These are phyloP conservation scores for Tricladium varicosporioides DNA, from an alignment of 2,329 filamentous ascomycete genomes.

Conservation along the genomic window DNA sequence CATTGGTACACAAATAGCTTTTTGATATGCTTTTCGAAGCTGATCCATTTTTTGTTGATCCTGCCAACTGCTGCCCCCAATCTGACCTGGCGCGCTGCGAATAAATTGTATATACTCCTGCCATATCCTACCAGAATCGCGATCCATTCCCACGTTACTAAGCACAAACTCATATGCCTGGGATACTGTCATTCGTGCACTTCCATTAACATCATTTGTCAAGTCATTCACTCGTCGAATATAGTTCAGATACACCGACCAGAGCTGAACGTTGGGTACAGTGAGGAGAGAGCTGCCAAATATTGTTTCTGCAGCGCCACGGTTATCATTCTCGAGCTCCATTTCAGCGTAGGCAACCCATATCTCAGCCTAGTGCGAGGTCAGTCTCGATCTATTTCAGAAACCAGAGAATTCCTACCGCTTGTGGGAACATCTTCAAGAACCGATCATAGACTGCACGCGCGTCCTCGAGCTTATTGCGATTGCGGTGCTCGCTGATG, in stretches of 20 bases:
- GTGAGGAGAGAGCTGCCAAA: constrained; percentile 77
- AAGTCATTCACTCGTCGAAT: constrained; percentile 89
- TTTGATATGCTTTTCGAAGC: constrained; percentile 87
- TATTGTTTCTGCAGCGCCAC: constrained; percentile 75
- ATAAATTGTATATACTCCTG: constrained; percentile 93
- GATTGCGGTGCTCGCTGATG: constrained; percentile 79
- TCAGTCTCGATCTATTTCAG: constrained; percentile 34
- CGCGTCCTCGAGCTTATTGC: constrained; percentile 78
- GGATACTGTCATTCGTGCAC: constrained; percentile 75
- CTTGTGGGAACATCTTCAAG: constrained; percentile 81
- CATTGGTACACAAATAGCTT: constrained; percentile 83
- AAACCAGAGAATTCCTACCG: constrained; percentile 60
- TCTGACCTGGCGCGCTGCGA: constrained; percentile 78
- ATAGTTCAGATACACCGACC: constrained; percentile 93
- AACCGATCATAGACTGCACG: constrained; percentile 83
- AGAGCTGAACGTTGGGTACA: constrained; percentile 81
- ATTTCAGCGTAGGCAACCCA: constrained; percentile 89
- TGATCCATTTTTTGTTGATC: constrained; percentile 98
- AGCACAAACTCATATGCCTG: constrained; percentile 93
- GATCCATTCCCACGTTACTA: constrained; percentile 84
- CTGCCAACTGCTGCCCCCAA: constrained; percentile 88
- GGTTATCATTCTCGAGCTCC: constrained; percentile 84
- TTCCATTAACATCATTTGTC: constrained; percentile 71
- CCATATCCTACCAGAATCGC: constrained; percentile 88
- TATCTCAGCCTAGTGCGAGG: constrained; percentile 68